These are phyloP conservation scores for Talinum fruticosum DNA, from an alignment of 148 eudicot species.

Conservation along the genomic window DNA sequence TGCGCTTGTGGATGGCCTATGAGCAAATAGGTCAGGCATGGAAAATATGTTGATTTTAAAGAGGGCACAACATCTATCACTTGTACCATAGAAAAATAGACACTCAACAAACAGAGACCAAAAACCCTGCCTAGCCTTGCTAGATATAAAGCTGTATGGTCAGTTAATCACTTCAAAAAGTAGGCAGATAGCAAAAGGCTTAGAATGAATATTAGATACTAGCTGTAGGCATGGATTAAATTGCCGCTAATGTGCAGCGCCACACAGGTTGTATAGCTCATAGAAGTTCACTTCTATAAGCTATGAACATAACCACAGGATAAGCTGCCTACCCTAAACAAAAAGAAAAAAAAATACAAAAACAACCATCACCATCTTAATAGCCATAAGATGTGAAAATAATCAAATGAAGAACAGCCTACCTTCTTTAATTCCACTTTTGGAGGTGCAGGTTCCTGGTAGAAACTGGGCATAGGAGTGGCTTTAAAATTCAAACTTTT, in stretches of 20 bases:
- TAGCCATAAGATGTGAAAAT: neutral
- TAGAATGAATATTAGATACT: neutral
- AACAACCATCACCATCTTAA: neutral
- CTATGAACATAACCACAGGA: neutral
- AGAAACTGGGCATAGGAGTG: conserved; percentile 85
- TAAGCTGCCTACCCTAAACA: neutral
- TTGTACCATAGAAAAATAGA: neutral
- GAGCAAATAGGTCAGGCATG: too few species aligned
- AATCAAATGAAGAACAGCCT: neutral
- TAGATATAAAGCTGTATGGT: too few species aligned
- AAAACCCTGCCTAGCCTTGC: neutral
- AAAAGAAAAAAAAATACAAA: neutral
- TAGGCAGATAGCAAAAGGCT: neutral
- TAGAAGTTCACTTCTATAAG: neutral
- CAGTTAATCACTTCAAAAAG: too few species aligned
- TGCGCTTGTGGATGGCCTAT: too few species aligned
- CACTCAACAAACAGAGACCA: too few species aligned
- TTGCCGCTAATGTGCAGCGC: too few species aligned
- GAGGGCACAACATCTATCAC: neutral
- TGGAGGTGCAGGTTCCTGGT: conserved; percentile 81
- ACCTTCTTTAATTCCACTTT: conserved; percentile 88
- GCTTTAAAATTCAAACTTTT: conserved; percentile 84
- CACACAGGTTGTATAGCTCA: neutral
- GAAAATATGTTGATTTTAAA: too few species aligned
- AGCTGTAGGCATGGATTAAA: neutral